Evolutionary conservation across 805 yeast species (phyloP).

Genomic region (Nematodospora valgi): DNA sequence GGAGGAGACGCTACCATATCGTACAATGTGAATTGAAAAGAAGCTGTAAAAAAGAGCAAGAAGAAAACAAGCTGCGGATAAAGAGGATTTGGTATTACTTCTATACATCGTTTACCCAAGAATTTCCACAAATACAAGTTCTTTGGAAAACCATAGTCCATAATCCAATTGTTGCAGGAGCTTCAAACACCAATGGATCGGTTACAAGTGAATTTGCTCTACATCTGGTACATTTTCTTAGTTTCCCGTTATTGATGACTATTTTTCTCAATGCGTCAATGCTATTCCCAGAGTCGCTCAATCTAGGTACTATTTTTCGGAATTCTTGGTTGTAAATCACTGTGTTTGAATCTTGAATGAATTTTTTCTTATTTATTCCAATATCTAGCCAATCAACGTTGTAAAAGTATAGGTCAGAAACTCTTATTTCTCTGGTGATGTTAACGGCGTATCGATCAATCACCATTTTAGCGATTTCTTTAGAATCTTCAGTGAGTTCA

Average conservation of each 20-base stretch:
- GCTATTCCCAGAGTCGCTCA: constrained; percentile 20
- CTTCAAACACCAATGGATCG: constrained; percentile 37
- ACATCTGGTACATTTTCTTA: constrained; percentile 41
- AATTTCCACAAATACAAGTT: constrained; percentile 75
- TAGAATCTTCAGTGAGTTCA: constrained; percentile 45
- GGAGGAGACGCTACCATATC: no score
- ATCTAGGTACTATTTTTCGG: constrained; percentile 16
- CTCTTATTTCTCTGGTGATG: constrained; percentile 43
- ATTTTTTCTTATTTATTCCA: constrained; percentile 18
- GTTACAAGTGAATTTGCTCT: constrained; percentile 38
- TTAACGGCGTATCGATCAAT: constrained; percentile 46
- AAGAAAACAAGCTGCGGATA: no score
- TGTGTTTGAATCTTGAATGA: neutral
- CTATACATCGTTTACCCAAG: constrained; percentile 70
- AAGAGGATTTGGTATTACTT: no score
- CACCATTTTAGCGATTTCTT: constrained; percentile 39
- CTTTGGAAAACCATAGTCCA: constrained; percentile 71
- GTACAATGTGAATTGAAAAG: no score
- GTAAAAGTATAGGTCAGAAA: constrained; percentile 57
- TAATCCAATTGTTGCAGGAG: constrained; percentile 27
- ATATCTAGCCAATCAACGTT: constrained; percentile 63
- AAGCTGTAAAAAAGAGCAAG: no score
- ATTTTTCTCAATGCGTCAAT: constrained; percentile 39
- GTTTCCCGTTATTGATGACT: constrained; percentile 17
- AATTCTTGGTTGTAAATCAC: neutral